Evolutionary conservation across 306 rosid genomes (phyloP).

Genomic region (Rosa chinensis): DNA sequence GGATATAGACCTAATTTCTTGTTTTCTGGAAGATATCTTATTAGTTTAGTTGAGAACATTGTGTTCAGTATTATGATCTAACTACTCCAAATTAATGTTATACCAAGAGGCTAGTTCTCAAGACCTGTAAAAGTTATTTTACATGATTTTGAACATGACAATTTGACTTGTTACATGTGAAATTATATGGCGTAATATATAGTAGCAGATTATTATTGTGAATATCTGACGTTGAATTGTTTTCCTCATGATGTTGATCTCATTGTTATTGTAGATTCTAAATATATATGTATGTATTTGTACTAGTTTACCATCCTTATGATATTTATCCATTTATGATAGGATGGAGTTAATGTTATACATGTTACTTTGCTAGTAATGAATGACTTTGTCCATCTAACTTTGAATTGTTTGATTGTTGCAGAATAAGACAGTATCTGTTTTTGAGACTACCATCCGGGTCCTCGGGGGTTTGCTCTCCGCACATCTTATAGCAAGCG

Average conservation of each 20-base stretch:
- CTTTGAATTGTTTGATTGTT: conserved; percentile 14
- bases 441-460: conserved; percentile 89
- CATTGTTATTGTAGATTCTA: not conserved
- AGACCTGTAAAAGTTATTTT: not conserved
- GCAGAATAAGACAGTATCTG: conserved; percentile 94
- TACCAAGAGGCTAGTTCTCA: not conserved
- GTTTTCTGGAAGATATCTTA: not conserved
- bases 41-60: conserved; percentile 4
- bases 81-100: not conserved
- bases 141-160: not conserved
- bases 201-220: not conserved
- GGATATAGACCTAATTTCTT: not conserved
- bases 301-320: not conserved
- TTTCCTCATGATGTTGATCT: not conserved
- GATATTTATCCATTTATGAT: not conserved
- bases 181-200: not conserved
- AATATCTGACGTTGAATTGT: not conserved
- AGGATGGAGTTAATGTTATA: not conserved
- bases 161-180: not conserved
- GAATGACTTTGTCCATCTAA: conserved; percentile 8
- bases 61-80: not conserved
- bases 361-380: not conserved
- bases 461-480: conserved; percentile 92
- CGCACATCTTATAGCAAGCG: conserved; percentile 87
- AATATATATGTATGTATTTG: not conserved